Base-by-base conservation (phyloP, 495 filamentous ascomycete species). In the Aspergillus conjunctus region DNA sequence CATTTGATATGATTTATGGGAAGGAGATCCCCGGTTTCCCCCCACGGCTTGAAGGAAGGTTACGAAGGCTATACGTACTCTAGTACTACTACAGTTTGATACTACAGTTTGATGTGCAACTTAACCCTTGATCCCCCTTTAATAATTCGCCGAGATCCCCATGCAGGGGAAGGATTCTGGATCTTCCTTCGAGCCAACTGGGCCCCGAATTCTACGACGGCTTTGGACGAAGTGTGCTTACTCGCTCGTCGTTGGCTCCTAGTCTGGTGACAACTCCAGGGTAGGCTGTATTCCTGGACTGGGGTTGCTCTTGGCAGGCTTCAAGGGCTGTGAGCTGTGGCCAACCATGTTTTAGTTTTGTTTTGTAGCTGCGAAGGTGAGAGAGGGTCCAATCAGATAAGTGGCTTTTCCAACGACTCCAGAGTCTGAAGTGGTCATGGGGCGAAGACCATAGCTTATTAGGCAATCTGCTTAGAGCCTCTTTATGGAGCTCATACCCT, bases 151-250 rank as follows among this genome's bases (percentile, higher is more conserved):
- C 57, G 57, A 59, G 39, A 43, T 46, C 15, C 26, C 39, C 39
- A 21, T 59, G 57, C 57, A 59, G 57, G 49, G 57, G 57, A 59
- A 59, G 45, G 20, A 41, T 46, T 54, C 46, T 51, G 56, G 26
- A 50, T 45, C 56, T 32, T 57, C 54, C 43, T 57, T 34, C 41
- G 12, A 39, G 17, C 44, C 31, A 9, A 57, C 55, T 49, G 55
- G 55, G n/a, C 26, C 26, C 49, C 15, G 22, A 39, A 52, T 39
- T 41, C 32, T 41, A 33, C 50, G 50, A 59, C 44, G 20, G n/a
- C 17, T 26, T 26, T 26, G 26, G 26, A 26, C 44, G 17, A 21
- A 10, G 17, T 12, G 9, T 20, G 15, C 17, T 46, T n/a, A 9
- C n/a, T 48, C 17, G 17, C 2, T 21, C 6, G 44, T 21, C 5